Conservation (phyloP, 495 filamentous ascomycete genomes). For the Haplographium delicatum region DNA sequence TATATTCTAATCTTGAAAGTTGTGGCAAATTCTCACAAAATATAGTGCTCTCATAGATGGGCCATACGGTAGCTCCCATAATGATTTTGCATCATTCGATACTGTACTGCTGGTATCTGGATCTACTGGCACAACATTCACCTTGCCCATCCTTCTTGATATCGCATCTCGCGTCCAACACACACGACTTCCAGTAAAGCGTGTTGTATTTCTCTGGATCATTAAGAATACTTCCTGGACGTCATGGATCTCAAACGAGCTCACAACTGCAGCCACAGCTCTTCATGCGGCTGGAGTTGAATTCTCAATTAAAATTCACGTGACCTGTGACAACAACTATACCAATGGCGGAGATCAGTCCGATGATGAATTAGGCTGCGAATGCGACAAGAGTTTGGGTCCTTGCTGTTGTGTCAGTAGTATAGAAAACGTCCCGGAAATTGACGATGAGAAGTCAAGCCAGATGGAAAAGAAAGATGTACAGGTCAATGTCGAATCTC, state of each 20-base stretch:
- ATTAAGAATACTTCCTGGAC: constrained; percentile 22
- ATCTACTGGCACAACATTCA: constrained; percentile 23
- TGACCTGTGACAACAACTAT: constrained; percentile 20
- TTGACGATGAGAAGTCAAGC: constrained; percentile 1
- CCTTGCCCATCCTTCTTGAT: constrained; percentile 18
- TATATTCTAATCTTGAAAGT: not conserved
- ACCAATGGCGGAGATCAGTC: constrained; percentile 8
- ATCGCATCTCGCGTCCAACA: constrained; percentile 13
- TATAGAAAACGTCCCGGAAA: constrained; percentile 3
- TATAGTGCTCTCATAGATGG: constrained; percentile 17
- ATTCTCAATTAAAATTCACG: constrained; percentile 13
- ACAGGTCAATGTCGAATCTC: not conserved
- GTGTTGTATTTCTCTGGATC: constrained; percentile 18
- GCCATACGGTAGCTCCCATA: constrained; percentile 20
- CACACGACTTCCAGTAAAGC: constrained; percentile 12
- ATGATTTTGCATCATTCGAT: constrained; percentile 20
- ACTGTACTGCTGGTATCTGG: constrained; percentile 21
- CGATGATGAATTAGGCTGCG: constrained; percentile 10
- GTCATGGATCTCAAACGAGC: constrained; percentile 16
- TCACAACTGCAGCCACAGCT: constrained; percentile 4
- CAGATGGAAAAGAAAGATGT: not conserved
- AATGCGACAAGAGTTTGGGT: constrained; percentile 8
- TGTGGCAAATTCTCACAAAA: not conserved
- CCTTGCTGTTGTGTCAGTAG: constrained; percentile 3
- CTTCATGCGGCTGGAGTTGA: constrained; percentile 15